Base-by-base conservation (phyloP, 164 flowering plant species). In the Berberis thunbergii region DNA sequence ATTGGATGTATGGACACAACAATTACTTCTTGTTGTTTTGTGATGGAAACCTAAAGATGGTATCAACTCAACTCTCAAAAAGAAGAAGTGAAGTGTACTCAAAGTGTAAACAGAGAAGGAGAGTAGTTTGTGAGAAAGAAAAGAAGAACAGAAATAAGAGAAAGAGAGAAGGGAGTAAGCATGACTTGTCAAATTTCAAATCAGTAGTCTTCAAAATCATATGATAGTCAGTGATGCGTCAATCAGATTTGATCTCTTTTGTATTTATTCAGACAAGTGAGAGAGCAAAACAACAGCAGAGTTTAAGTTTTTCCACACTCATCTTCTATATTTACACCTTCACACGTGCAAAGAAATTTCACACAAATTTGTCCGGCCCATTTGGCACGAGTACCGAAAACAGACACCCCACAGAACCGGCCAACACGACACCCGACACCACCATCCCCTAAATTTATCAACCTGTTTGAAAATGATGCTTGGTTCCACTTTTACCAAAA, bases 391-490 rank as follows among this genome's bases (percentile, higher is more conserved):
- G 65, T 62, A 67, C 73, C 77, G 60, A 64, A 69, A 48, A 8
- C 57, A 67, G 61, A 59, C 78, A 50, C 59, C 77, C 61, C 13
- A 7, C 41, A 26, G 63, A 44, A 74, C 70, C 68, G 68, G 73
- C 80, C 77, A 72, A 75, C 80, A 73, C 74, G 63, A 59, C 65
- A 41, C 65, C 41, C 57, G 45, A 7, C 13, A 5, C 45, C 26
- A 26, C 26, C 26, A 26, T 38, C 57, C 12, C 54, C 54, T 2
- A 50, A 3, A 26, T 26, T 26, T 26, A 26, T 26, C 26, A 26
- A 26, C 26, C 26, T 26, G 26, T 26, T 26, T 26, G 26, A 26
- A 26, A 26, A 26, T 26, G 26, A 26, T 26, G 26, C 26, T 26
- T 26, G 26, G 26, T 26, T 26, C 26, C 26, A 26, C 26, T 26